Percentiles rank a stretch among this genome's conserved stretches.
phyloP scores from a whole-genome alignment of 257 asterid genomes.

The Nyctanthes arbortristis region DNA sequence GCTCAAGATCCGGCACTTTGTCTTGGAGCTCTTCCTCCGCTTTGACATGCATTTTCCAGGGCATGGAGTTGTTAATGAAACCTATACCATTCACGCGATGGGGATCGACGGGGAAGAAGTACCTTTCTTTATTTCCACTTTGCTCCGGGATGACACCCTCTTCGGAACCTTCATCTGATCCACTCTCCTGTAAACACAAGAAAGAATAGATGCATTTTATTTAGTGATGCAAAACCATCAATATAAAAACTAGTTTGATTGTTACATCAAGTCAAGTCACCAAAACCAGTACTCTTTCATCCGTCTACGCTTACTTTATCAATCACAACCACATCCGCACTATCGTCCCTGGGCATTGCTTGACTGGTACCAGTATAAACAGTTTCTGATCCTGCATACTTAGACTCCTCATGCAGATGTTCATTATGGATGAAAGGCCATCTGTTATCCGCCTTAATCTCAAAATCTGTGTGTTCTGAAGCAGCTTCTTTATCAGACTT shows the following conservation, averaged over 20 bases:
- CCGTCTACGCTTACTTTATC: conserved; percentile 39
- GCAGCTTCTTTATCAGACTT: conserved; percentile 27
- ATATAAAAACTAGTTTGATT: conserved; percentile 31
- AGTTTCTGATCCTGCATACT: conserved; percentile 23
- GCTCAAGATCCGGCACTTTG: conserved; percentile 75
- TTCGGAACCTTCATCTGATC: conserved; percentile 25
- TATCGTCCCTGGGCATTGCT: conserved; percentile 22
- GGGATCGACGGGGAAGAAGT: conserved; percentile 61
- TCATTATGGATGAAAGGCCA: conserved; percentile 32
- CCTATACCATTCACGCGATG: conserved; percentile 30
- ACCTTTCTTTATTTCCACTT: too few relatives aligned
- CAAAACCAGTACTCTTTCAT: conserved; percentile 30
- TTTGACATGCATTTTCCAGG: conserved; percentile 39
- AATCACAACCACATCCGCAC: conserved; percentile 24
- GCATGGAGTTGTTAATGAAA: conserved; percentile 26
- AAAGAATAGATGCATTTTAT: conserved; percentile 32
- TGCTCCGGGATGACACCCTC: conserved; percentile 19
- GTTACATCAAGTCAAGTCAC: conserved; percentile 24
- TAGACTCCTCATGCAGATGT: conserved; percentile 21
- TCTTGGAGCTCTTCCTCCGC: conserved; percentile 45
- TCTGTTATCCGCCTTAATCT: conserved; percentile 26
- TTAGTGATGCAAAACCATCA: conserved; percentile 37
- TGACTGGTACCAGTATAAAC: conserved; percentile 28
- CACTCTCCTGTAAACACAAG: conserved; percentile 27
- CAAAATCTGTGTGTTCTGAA: conserved; percentile 36